Percentiles rank a stretch among this genome's conserved stretches.
These are phyloP conservation scores for Adansonia rubrostipa DNA, from an alignment of 441 rosid species.

Conservation along the genomic window DNA sequence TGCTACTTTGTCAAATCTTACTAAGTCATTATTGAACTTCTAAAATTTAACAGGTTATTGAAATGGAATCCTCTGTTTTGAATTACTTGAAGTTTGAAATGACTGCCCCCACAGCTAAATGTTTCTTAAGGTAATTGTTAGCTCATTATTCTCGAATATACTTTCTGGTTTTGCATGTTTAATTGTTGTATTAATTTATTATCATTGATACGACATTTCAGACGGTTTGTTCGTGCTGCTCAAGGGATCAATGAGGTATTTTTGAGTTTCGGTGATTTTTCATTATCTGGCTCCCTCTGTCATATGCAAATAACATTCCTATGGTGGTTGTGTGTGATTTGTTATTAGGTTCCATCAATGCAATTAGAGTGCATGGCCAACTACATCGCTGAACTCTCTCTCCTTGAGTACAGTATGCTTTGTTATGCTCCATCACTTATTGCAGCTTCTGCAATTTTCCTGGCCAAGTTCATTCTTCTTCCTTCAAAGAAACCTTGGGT, in stretches of 20 bases:
- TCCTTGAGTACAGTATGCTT: constrained; percentile 83
- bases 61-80: constrained; percentile 88
- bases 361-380: constrained; percentile 83
- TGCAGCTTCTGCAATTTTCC: constrained; percentile 89
- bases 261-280: not conserved
- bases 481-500: constrained; percentile 90
- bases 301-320: not conserved
- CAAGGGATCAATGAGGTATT: constrained; percentile 84
- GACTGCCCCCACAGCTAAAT: constrained; percentile 89
- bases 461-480: constrained; percentile 70
- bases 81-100: constrained; percentile 88
- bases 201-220: constrained; percentile 36
- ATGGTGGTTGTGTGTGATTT: constrained; percentile 16
- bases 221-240: constrained; percentile 90
- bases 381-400: constrained; percentile 78
- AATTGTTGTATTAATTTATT: constrained; percentile 21
- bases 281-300: not conserved
- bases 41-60: constrained; percentile 59
- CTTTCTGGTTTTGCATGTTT: constrained; percentile 1
- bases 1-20: not conserved
- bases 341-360: constrained; percentile 65
- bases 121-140: constrained; percentile 69
- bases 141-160: not conserved
- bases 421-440: constrained; percentile 75
- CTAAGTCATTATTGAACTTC: constrained; percentile 8